Evolutionary conservation across 176 grass and related monocot genomes (phyloP).

Genomic region (Oryza nivara): DNA sequence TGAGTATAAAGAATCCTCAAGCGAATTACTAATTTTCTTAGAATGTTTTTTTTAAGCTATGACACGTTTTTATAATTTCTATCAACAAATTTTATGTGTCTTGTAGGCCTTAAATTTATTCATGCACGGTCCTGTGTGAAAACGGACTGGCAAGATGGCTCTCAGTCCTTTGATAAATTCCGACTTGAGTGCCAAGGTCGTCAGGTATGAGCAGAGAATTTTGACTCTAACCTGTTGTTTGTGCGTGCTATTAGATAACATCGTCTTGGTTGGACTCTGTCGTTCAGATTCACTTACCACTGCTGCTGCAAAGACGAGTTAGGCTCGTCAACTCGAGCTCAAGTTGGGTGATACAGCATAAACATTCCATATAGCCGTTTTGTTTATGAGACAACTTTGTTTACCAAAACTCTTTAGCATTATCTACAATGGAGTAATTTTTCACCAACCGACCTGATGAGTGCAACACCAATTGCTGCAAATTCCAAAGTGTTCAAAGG

Average conservation of each 20-base stretch:
- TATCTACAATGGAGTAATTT: background rate
- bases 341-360: background rate
- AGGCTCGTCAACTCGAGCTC: background rate
- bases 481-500: background rate
- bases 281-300: background rate
- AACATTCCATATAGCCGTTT: background rate
- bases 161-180: background rate
- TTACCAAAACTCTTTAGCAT: conserved; percentile 1
- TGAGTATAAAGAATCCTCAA: too few relatives aligned
- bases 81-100: too few relatives aligned
- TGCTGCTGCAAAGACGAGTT: background rate
- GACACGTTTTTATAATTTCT: too few relatives aligned
- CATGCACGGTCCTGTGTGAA: background rate
- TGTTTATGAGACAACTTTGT: background rate
- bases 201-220: background rate
- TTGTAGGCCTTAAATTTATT: too few relatives aligned
- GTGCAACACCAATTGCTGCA: background rate
- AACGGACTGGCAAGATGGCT: conserved; percentile 6
- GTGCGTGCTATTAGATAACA: background rate
- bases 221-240: background rate
- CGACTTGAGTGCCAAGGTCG: background rate
- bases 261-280: background rate
- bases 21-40: too few relatives aligned
- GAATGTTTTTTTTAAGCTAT: too few relatives aligned
- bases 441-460: conserved; percentile 28